Percentiles rank a stretch among this genome's conserved stretches.
These are phyloP conservation scores for Schizosaccharomyces osmophilus DNA, from an alignment of 805 yeast species.

Conservation along the genomic window DNA sequence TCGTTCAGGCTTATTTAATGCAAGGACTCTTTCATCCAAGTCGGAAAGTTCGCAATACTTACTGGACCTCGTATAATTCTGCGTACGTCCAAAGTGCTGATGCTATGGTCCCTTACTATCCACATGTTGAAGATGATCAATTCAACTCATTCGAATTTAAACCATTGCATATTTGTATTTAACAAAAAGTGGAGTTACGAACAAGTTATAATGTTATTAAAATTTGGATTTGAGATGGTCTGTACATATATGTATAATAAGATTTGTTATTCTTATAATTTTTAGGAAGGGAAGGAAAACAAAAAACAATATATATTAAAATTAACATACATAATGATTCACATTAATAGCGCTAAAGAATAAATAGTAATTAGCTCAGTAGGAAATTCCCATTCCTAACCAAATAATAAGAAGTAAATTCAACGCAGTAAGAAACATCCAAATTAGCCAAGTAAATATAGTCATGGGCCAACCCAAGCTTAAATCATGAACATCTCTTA, in stretches of 20 bases:
- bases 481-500: neutral
- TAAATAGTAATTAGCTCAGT: neutral
- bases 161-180: neutral
- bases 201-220: neutral
- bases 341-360: no score
- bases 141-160: neutral
- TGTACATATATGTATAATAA: neutral
- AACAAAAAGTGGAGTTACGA: neutral
- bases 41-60: conserved; percentile 53
- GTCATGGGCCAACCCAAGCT: neutral
- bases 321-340: no score
- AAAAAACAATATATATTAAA: no score
- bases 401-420: conserved; percentile 1
- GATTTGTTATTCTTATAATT: no score
- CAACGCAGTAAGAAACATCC: neutral
- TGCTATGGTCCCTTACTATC: conserved; percentile 63
- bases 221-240: neutral
- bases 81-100: conserved; percentile 54
- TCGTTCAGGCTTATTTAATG: conserved; percentile 51
- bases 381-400: neutral
- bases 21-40: conserved; percentile 90
- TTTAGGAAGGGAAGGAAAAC: no score
- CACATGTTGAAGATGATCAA: conserved; percentile 21
- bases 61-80: conserved; percentile 62
- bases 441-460: neutral